Evolutionary conservation across 495 filamentous ascomycete species (phyloP).

Genomic region (Aspergillus funiculosus): DNA sequence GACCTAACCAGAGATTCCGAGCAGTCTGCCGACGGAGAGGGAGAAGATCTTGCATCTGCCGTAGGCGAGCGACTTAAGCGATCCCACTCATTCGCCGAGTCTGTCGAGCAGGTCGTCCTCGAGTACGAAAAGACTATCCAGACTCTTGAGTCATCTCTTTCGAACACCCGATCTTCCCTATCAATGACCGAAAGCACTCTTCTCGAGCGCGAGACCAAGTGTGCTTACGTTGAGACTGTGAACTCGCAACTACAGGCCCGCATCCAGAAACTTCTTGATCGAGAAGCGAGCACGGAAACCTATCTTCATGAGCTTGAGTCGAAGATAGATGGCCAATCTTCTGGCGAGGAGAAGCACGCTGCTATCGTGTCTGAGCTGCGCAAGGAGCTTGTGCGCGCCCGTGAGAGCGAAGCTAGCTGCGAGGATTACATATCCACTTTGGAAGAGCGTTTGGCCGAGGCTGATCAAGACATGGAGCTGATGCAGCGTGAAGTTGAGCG

Average conservation of each 20-base stretch:
- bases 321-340: conserved; percentile 82
- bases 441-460: conserved; percentile 91
- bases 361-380: conserved; percentile 79
- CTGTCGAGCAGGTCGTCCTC: conserved; percentile 90
- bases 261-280: conserved; percentile 82
- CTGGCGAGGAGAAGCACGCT: conserved; percentile 86
- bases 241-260: conserved; percentile 83
- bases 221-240: conserved; percentile 85
- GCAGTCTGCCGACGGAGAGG: conserved; percentile 42
- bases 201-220: conserved; percentile 88
- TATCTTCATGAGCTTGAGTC: conserved; percentile 88
- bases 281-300: conserved; percentile 80
- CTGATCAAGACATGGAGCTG: conserved; percentile 90
- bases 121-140: conserved; percentile 99
- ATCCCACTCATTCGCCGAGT: conserved; percentile 89
- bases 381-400: conserved; percentile 83
- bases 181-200: conserved; percentile 77
- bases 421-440: conserved; percentile 98
- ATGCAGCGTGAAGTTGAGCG: conserved; percentile 96
- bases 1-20: conserved; percentile 85
- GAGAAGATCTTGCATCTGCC: conserved; percentile 51
- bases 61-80: conserved; percentile 82
- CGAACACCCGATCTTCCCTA: conserved; percentile 79
- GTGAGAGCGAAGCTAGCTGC: conserved; percentile 79
- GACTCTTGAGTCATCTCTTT: conserved; percentile 82